Conservation (phyloP, 148 eudicot genomes). For the Chenopodium album region DNA sequence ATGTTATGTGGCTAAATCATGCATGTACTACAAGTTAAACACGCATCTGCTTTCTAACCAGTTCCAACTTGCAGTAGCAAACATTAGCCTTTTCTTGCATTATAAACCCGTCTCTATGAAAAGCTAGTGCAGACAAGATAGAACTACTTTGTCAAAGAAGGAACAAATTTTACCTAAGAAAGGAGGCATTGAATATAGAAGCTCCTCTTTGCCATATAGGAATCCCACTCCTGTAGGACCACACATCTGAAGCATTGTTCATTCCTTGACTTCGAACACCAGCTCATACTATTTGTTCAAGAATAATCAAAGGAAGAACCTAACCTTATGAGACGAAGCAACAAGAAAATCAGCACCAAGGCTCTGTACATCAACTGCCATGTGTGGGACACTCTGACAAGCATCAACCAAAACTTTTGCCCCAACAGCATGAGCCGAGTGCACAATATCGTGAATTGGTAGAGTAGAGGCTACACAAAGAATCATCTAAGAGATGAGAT, state of each 20-base stretch:
- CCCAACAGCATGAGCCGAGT: constrained; percentile 81
- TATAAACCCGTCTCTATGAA: not conserved
- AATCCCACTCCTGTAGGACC: constrained; percentile 99
- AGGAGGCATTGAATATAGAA: constrained; percentile 83
- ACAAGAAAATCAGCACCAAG: constrained; percentile 92
- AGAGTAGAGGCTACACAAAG: constrained; percentile 70
- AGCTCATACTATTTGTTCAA: constrained; percentile 10
- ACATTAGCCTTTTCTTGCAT: not conserved
- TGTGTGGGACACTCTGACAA: constrained; percentile 99
- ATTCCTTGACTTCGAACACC: constrained; percentile 39
- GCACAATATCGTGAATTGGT: constrained; percentile 68
- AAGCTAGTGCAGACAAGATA: not conserved
- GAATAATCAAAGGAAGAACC: constrained; percentile 29
- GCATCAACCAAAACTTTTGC: constrained; percentile 94
- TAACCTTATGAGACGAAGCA: constrained; percentile 97
- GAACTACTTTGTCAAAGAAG: constrained; percentile 3
- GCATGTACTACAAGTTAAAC: too few species aligned
- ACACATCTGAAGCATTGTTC: constrained; percentile 97
- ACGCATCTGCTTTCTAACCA: not conserved
- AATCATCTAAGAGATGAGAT: constrained; percentile 3
- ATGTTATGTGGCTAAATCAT: too few species aligned
- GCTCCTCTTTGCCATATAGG: constrained; percentile 80
- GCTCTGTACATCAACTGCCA: constrained; percentile 85
- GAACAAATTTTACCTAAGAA: constrained; percentile 61
- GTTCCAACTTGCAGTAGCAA: not conserved